Evolutionary conservation across 1,284 basidiomycete species (phyloP).

Genomic region (Paramarasmius palmivorus): DNA sequence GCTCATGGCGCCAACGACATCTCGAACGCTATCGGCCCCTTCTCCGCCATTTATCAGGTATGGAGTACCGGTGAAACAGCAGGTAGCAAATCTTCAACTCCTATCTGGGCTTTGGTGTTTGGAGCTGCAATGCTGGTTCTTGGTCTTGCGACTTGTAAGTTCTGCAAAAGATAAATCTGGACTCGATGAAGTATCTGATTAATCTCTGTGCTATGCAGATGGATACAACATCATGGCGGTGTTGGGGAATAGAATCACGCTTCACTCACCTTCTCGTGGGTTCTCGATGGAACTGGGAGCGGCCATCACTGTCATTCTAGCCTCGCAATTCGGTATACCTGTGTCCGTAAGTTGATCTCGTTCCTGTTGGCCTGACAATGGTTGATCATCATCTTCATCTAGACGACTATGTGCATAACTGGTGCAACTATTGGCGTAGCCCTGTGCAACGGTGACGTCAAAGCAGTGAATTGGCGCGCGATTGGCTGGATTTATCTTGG

Average conservation of each 20-base stretch:
- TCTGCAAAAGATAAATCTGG: constrained; percentile 7
- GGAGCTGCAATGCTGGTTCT: constrained; percentile 26
- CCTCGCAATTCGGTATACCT: constrained; percentile 29
- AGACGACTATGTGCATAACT: constrained; percentile 31
- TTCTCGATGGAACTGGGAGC: constrained; percentile 31
- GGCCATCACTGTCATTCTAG: constrained; percentile 30
- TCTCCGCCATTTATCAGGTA: constrained; percentile 28
- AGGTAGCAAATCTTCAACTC: constrained; percentile 21
- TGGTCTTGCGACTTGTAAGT: constrained; percentile 21
- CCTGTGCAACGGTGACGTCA: constrained; percentile 29
- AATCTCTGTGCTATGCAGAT: neutral
- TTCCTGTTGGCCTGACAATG: neutral
- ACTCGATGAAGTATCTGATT: neutral
- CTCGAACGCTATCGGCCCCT: constrained; percentile 31
- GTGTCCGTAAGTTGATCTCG: constrained; percentile 18
- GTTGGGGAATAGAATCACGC: constrained; percentile 30
- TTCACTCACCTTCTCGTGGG: constrained; percentile 29
- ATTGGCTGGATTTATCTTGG: constrained; percentile 6
- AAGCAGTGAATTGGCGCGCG: constrained; percentile 24
- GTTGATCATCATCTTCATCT: neutral
- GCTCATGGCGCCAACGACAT: constrained; percentile 32
- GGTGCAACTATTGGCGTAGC: constrained; percentile 29
- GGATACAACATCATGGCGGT: constrained; percentile 32
- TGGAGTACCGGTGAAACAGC: constrained; percentile 25
- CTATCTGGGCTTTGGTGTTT: constrained; percentile 26